Evolutionary conservation across 306 rosid genomes (phyloP), one percentile per base, ranked within the genome.

Genomic region (Coriaria nepalensis): DNA sequence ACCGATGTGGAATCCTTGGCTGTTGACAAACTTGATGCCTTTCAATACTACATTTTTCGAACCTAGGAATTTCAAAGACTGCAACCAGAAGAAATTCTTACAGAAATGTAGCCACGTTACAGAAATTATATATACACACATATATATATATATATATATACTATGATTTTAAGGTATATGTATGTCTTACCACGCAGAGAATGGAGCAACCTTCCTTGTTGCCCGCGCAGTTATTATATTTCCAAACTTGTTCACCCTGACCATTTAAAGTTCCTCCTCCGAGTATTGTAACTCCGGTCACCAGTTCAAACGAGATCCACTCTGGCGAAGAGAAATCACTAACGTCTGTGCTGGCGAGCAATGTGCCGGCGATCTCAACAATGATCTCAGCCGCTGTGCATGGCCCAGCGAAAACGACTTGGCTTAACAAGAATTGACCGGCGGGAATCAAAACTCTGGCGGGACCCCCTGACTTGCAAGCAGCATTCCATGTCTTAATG

Each of bases 211-310:
- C 0, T 0, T 38, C 38, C 32, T 57, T 9, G 61, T 13, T 5
- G 5, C 47, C 2, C 2, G 55, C 62, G 12, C 95, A 77, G n/a
- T 59, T 59, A 3, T 67, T 40, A 68, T 47, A 15, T 47, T 53
- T 2, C 97, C 95, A 90, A 32, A 72, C 52, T 0, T 35, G 0
- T 35, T 44, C 36, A 15, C 94, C 97, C 59, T 70, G 93, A 2
- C 87, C 97, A 63, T 90, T 73, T 12, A 90, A 71, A 9, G 58
- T 63, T 32, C 97, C 95, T 0, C 64, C 56, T n/a, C 95, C 97
- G 14, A 72, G 32, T 12, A 90, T 13, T 10, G 75, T 60, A 37
- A 90, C 8, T 15, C 90, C 87, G 38, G 52, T 6, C 36, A 74
- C 38, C 5, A 44, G 6, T 61, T 84, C 65, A 44, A 90, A 79